Evolutionary conservation across 345 rosid genomes (phyloP), one percentile per base, ranked within the genome.

Genomic region (Aquilaria sinensis): DNA sequence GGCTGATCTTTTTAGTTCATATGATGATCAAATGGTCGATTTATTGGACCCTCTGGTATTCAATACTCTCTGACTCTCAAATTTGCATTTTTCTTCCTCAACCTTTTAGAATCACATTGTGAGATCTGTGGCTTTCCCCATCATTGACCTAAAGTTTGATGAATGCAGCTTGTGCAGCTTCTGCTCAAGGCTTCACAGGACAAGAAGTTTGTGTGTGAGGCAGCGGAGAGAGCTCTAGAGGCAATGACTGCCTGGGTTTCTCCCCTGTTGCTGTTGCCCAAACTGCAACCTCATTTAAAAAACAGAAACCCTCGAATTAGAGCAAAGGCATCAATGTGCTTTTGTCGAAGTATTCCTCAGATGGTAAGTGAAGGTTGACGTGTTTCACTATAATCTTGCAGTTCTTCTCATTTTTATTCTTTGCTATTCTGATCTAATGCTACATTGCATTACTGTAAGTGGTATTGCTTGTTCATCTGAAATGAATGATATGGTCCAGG

Each of bases 161-260:
- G 30, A 53, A 29, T 81, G 66, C 82, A 94, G 99, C 89, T 94
- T 55, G 78, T 87, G 34, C 97, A 90, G 73, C 96, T 94, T 63
- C 92, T 94, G 53, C 91, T 94, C 62, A 94, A 94, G 72, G 77
- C 99, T 70, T 90, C 97, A 49, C 99, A 94, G 72, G 99, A 94
- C 73, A 94, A 94, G 69, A 75, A 84, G 60, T 94, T 94, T 78
- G 96, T 94, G 30, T 94, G 97, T 13, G 99, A 90, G 79, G 99
- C 96, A 66, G 97, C 97, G 53, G 96, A 74, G 75, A 90, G 77
- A 76, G 96, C 97, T 67, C 72, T 94, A 58, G 79, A 74, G 14
- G 81, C 89, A 67, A 78, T 90, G 96, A 87, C 96, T 12, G 78
- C 85, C 52, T 80, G 74, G 56, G 67, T 94, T 59, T 82, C 99